Evolutionary conservation across 2,329 filamentous ascomycete species (phyloP).

Genomic region (Aschersonia sp.): DNA sequence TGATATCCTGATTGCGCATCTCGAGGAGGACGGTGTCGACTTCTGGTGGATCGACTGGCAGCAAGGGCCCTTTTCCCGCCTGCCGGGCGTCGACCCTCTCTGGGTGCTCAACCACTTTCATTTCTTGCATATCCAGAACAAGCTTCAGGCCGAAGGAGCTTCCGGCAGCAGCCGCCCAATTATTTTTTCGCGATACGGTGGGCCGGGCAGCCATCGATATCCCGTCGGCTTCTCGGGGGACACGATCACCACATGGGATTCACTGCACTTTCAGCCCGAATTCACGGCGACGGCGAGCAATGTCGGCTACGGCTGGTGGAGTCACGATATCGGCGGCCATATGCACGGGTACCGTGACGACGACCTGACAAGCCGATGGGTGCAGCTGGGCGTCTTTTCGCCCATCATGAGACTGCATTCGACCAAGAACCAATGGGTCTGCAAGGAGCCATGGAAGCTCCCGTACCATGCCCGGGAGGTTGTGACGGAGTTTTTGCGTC

Average conservation of each 20-base stretch:
- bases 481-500: slow-evolving; percentile 33
- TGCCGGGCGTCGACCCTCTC: slow-evolving; percentile 44
- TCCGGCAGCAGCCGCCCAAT: slow-evolving; percentile 20
- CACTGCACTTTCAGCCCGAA: slow-evolving; percentile 48
- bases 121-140: slow-evolving; percentile 31
- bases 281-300: slow-evolving; percentile 53
- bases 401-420: slow-evolving; percentile 48
- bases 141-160: no score
- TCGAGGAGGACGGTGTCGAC: slow-evolving; percentile 42
- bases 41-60: slow-evolving; percentile 61
- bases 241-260: slow-evolving; percentile 42
- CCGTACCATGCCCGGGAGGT: slow-evolving; percentile 23
- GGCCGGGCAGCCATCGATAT: slow-evolving; percentile 48
- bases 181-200: slow-evolving; percentile 46
- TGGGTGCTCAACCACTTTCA: slow-evolving; percentile 54
- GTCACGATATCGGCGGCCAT: slow-evolving; percentile 53
- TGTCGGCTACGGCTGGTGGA: slow-evolving; percentile 56
- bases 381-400: slow-evolving; percentile 46
- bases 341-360: slow-evolving; percentile 39
- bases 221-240: slow-evolving; percentile 53
- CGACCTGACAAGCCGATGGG: slow-evolving; percentile 44
- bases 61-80: slow-evolving; percentile 38
- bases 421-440: slow-evolving; percentile 38
- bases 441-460: slow-evolving; percentile 46
- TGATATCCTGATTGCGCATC: slow-evolving; percentile 36